phyloP scores from a whole-genome alignment of 495 filamentous ascomycete genomes.

The Daldinia decipiens region DNA sequence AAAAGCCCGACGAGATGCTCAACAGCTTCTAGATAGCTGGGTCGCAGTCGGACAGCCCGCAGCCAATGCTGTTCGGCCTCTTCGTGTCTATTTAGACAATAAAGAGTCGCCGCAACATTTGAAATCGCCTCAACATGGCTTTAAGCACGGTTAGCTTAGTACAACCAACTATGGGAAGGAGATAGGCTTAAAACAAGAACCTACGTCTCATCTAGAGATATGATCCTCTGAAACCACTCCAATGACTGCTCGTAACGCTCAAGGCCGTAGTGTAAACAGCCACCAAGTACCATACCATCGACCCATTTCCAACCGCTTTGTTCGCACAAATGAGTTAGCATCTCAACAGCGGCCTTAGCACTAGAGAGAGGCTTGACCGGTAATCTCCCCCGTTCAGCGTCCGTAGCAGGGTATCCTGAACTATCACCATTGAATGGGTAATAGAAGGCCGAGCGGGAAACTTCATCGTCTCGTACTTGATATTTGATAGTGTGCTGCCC shows the following conservation, averaged over 20 bases:
- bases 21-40: conserved; percentile 94
- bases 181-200: conserved; percentile 42
- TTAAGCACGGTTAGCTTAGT: conserved; percentile 35
- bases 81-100: conserved; percentile 81
- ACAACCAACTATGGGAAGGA: background rate
- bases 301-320: conserved; percentile 94
- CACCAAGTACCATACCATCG: conserved; percentile 92
- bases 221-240: conserved; percentile 88
- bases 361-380: conserved; percentile 49
- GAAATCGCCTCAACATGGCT: conserved; percentile 96
- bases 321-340: conserved; percentile 81
- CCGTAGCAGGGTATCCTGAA: conserved; percentile 21
- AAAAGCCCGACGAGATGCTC: conserved; percentile 93
- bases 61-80: conserved; percentile 92
- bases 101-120: conserved; percentile 87
- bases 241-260: conserved; percentile 87
- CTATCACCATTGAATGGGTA: conserved; percentile 36
- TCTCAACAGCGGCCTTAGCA: conserved; percentile 78
- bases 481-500: conserved; percentile 29
- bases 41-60: conserved; percentile 80
- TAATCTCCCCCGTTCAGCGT: conserved; percentile 22
- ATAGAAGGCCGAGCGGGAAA: conserved; percentile 35
- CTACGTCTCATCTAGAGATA: conserved; percentile 82
- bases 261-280: conserved; percentile 92
- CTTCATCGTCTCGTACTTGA: conserved; percentile 27